Evolutionary conservation across 257 asterid genomes (phyloP), one percentile per base, ranked within the genome.

Genomic region (Nicotiana undulata): DNA sequence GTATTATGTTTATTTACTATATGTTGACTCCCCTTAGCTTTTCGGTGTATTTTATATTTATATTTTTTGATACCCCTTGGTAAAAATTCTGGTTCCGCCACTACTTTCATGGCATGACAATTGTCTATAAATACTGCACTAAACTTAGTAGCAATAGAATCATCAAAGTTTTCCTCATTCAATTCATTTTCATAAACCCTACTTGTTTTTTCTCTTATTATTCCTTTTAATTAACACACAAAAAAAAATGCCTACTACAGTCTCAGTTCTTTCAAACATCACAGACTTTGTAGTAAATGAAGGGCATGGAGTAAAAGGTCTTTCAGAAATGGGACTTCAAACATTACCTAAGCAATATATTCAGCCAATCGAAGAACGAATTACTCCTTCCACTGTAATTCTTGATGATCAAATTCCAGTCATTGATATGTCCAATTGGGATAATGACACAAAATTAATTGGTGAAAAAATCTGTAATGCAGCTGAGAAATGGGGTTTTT

Each of bases 221-320:
- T 18, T 24, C 31, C 18, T 34, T 52, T 67, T 44, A 81, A 2
- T 28, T 49, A 28, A 34, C 4, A 24, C 65, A 31, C n/a, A n/a
- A n/a, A n/a, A 3, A 49, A 2, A 16, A 63, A 84, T 84, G 84
- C 76, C 80, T 58, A 29, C 84, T 11, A 7, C 58, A 55, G 0
- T 49, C 12, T 37, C 81, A 46, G 5, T 44, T 59, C 13, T 28
- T 11, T 37, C 65, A 4, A 16, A 82, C 53, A 79, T 85, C 34
- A 68, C 78, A 1, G 15, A 26, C 17, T 82, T 82, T 34, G 72
- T 85, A 18, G 81, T 83, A 20, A 32, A 85, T 15, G 26, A 78
- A 44, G 88, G 88, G 15, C 76, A 83, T 63, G 88, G 88, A 53
- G 88, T 85, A 2, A 85, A 85, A 75, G 86, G 88, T 51, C 79